Base-by-base conservation (phyloP, 225 moss, liverwort and hornwort species). In the Physcomitrium patens region DNA sequence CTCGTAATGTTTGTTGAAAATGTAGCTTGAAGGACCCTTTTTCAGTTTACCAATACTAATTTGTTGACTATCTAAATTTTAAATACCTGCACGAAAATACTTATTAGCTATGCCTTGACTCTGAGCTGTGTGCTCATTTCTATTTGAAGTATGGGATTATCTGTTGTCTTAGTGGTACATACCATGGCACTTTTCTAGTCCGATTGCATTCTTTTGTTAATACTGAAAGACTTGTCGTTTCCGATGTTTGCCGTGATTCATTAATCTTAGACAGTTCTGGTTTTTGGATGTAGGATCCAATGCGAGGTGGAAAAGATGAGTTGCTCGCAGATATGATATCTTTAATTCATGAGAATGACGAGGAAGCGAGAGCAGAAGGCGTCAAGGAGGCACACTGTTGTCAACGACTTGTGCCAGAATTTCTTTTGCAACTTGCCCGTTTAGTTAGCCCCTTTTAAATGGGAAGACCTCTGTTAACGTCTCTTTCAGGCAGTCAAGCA, bases 351-450 rank as follows among this genome's bases (percentile, higher is more conserved):
- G 90, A 78, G 62, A 70, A 83, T 59, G 87, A 89, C 65, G 85
- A 79, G 70, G 87, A 86, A 72, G 86, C 83, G 14, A 80, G 22
- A 70, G 84, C 77, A 19, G 79, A 48, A 42, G 89, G 90, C 74
- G 65, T 54, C 12, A 45, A 68, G 68, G 12, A 20, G 12, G 86
- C 83, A 45, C 61, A 67, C 12, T 13, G 13, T 9, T 73, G 86
- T 8, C 82, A 76, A 16, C 83, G 92, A 60, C 76, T 92, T 19
- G 89, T 92, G 44, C 92, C 92, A 15, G 92, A 92, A 67, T 44
- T 84, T 62, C 77, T 89, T 9, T 60, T 92, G 76, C 68, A 84
- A 65, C 71, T 85, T 68, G 92, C 92, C 22, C 85, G 80, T 6
- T 57, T 37, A 47, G 61, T 92, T 7, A 87, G 89, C 74, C 92